phyloP scores from a whole-genome alignment of 2,329 filamentous ascomycete species.

The Epichloe amarillans region DNA sequence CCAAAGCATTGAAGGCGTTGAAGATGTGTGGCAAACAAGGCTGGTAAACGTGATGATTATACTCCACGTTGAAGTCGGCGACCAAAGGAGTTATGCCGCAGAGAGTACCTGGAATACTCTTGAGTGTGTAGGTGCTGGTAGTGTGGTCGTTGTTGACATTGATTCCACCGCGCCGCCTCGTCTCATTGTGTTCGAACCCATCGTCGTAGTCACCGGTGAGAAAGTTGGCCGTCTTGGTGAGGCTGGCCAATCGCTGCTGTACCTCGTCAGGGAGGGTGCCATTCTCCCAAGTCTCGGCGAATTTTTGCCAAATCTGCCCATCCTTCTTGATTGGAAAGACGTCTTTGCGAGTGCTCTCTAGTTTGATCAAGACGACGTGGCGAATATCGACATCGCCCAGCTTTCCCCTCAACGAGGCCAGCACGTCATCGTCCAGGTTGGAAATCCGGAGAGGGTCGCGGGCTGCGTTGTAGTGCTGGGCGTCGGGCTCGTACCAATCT shows the following conservation, averaged over 20 bases:
- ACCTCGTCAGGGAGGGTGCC: conserved; percentile 20
- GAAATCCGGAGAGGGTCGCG: conserved; percentile 27
- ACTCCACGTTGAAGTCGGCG: conserved; percentile 30
- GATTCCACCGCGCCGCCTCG: conserved; percentile 23
- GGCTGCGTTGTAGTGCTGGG: conserved; percentile 20
- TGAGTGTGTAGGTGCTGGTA: conserved; percentile 29
- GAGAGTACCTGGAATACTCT: conserved; percentile 27
- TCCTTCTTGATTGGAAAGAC: conserved; percentile 30
- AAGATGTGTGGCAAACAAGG: conserved; percentile 28
- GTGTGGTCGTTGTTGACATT: conserved; percentile 26
- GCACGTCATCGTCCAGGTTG: conserved; percentile 23
- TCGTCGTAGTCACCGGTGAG: conserved; percentile 22
- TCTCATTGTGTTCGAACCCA: conserved; percentile 17
- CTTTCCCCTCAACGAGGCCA: conserved; percentile 14
- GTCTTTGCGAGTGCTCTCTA: conserved; percentile 31
- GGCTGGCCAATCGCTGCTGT: conserved; percentile 12
- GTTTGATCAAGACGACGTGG: conserved; percentile 27
- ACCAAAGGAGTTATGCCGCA: conserved; percentile 29
- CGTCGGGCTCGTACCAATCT: conserved; percentile 13
- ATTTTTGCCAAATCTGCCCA: conserved; percentile 23
- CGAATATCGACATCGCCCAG: conserved; percentile 23
- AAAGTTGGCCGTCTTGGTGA: conserved; percentile 20
- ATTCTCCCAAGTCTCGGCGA: conserved; percentile 19
- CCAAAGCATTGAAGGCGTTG: conserved; percentile 17
- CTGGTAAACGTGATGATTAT: conserved; percentile 28